Conservation (phyloP, 805 yeast genomes). For the Barnettozyma siamensis region DNA sequence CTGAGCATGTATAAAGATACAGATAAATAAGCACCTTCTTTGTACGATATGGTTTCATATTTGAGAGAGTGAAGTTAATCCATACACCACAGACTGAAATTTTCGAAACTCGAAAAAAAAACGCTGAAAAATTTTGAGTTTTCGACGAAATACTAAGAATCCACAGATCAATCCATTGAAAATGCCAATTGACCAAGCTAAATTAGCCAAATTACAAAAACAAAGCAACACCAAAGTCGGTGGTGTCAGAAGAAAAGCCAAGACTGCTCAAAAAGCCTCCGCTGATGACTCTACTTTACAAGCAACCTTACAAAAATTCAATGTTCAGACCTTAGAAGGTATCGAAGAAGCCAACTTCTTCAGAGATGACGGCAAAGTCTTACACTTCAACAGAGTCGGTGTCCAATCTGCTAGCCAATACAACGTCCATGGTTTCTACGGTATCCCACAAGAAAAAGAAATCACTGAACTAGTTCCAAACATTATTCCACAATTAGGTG, state of each 20-base stretch:
- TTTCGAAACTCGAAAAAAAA: background rate
- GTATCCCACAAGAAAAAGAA: conserved; percentile 89
- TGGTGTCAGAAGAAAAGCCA: conserved; percentile 86
- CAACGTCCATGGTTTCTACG: conserved; percentile 93
- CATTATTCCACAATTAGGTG: conserved; percentile 93
- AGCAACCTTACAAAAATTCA: conserved; percentile 80
- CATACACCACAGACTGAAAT: conserved; percentile 6
- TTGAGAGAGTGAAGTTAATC: conserved; percentile 4
- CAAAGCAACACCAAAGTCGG: conserved; percentile 80
- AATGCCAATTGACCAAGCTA: conserved; percentile 92
- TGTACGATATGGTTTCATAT: too few species aligned
- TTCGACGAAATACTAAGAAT: conserved; percentile 3
- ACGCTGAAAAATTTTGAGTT: conserved; percentile 10
- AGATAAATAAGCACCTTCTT: too few species aligned
- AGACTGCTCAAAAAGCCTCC: conserved; percentile 56
- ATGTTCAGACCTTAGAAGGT: conserved; percentile 82
- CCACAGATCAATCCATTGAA: conserved; percentile 11
- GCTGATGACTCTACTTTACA: conserved; percentile 90
- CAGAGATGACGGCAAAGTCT: conserved; percentile 92
- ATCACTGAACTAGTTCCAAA: conserved; percentile 90
- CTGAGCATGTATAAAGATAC: conserved; percentile 1
- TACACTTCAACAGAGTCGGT: conserved; percentile 95
- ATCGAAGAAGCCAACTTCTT: conserved; percentile 97
- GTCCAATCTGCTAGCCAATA: conserved; percentile 87
- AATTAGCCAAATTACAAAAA: conserved; percentile 87